Evolutionary conservation across 768 basidiomycete species (phyloP), one percentile per base, ranked within the genome.

Genomic region (Mycena vulgaris): DNA sequence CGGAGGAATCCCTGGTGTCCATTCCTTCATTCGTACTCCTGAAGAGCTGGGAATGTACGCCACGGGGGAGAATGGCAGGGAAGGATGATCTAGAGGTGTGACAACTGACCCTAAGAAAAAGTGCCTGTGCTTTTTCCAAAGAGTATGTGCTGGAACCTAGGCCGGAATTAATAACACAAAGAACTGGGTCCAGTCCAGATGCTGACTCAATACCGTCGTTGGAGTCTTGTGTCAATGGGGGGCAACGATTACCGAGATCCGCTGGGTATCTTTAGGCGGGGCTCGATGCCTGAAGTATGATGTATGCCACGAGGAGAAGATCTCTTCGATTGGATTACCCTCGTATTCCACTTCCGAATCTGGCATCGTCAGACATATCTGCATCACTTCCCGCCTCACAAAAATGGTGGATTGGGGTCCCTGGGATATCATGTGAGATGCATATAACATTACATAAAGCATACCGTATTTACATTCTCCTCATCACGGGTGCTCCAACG

Each of bases 281-380:
- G 28, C 6, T 16, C 30, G 31, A 37, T 35, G 33, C 37, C 37
- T 19, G 35, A 10, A 56, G 13, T 27, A 21, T 27, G 28, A 11
- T 31, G 13, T n/a, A n/a, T 62, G 60, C 60, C 60, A 62, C 1
- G n/a, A 21, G 10, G 61, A 63, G 39, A 63, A 25, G 6, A 10
- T 8, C 6, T 49, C 2, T 25, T 63, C 21, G n/a, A 11, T 23
- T 2, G 23, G 19, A 3, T 35, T 23, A 28, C 25, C 37, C 19
- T 39, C 16, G 4, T 9, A 51, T 19, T 51, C 35, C 6, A 3
- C 19, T 10, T 21, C 25, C 8, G 30, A 9, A 8, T 39, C 61
- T 6, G 61, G 61, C 33, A 63, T 25, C 2, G 48, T 63, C 9
- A 63, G 16, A 28, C 61, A 63, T 4, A 63, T 23, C 11, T 42